Conservation (phyloP, 1,284 basidiomycete species). For the Volvariella surrecta region DNA sequence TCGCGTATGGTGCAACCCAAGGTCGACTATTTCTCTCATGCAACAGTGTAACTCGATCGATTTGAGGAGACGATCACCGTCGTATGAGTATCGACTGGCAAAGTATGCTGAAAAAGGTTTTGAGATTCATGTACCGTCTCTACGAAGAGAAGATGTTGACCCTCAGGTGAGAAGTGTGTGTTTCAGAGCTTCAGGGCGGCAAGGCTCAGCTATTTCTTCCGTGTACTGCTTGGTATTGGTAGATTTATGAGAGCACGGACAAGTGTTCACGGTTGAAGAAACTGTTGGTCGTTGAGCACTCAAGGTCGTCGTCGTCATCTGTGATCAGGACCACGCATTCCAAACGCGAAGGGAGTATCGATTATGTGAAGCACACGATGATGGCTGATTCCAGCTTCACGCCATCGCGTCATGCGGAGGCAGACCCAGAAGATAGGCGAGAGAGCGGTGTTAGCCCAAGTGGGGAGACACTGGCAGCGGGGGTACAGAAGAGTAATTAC, state of each 20-base stretch:
- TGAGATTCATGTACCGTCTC: constrained; percentile 44
- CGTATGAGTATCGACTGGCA: constrained; percentile 51
- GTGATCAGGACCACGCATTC: constrained; percentile 36
- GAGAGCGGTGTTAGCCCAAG: constrained; percentile 47
- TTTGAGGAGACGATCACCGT: constrained; percentile 48
- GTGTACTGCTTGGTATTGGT: neutral
- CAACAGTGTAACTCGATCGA: constrained; percentile 53
- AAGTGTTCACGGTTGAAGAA: constrained; percentile 45
- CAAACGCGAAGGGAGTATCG: constrained; percentile 31
- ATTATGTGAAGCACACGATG: too few species aligned
- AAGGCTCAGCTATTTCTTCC: neutral
- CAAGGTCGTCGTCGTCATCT: constrained; percentile 30
- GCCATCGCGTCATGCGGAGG: neutral
- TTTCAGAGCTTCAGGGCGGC: too few species aligned
- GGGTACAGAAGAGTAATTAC: constrained; percentile 51
- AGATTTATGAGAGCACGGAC: constrained; percentile 58
- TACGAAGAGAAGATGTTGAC: constrained; percentile 41
- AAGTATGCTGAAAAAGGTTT: constrained; percentile 47
- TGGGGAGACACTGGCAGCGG: constrained; percentile 24
- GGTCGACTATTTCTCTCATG: constrained; percentile 48
- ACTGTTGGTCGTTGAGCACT: constrained; percentile 48
- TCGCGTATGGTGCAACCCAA: constrained; percentile 48
- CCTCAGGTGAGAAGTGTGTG: constrained; percentile 36
- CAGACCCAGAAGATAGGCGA: constrained; percentile 21
- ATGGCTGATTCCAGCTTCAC: too few species aligned